These are phyloP conservation scores for Plasmodium falciparum DNA, from an alignment of 169 alveolate species.

Conservation along the genomic window DNA sequence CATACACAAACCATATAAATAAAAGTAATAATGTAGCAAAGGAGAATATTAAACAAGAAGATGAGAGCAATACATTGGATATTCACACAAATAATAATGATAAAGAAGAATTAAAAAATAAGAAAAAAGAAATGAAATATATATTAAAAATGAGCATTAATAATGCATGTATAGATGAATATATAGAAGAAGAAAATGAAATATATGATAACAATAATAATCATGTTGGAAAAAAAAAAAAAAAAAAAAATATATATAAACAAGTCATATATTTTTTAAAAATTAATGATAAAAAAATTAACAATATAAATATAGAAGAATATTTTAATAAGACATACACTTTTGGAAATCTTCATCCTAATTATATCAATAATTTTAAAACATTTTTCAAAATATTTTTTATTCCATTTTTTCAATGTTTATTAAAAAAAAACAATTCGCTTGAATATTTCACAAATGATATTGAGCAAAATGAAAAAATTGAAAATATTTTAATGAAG, in stretches of 20 bases:
- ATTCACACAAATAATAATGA: slow-evolving; percentile 6
- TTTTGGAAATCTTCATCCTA: slow-evolving; percentile 58
- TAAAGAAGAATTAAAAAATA: background rate
- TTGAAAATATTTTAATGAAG: slow-evolving; percentile 44
- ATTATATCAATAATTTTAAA: slow-evolving; percentile 71
- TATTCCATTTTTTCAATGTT: slow-evolving; percentile 59
- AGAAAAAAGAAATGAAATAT: slow-evolving; percentile 14
- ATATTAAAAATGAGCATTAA: slow-evolving; percentile 52
- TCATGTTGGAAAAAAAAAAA: background rate
- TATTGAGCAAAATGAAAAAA: slow-evolving; percentile 30
- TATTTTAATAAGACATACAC: slow-evolving; percentile 70
- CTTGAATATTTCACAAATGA: slow-evolving; percentile 40
- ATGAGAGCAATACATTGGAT: background rate
- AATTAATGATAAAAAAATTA: slow-evolving; percentile 27
- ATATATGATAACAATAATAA: background rate
- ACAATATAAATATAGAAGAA: slow-evolving; percentile 51
- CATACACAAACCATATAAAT: background rate
- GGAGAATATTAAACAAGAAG: background rate
- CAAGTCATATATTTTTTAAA: slow-evolving; percentile 41
- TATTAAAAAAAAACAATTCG: slow-evolving; percentile 55
- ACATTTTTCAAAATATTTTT: slow-evolving; percentile 57
- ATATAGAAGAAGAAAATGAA: slow-evolving; percentile 16
- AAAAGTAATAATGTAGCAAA: background rate
- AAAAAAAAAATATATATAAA: slow-evolving; percentile 8
- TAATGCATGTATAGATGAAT: slow-evolving; percentile 22